Evolutionary conservation across 371 early-diverging fungal genomes (phyloP), one percentile per base, ranked within the genome.

Genomic region (Mucor racemosus): DNA sequence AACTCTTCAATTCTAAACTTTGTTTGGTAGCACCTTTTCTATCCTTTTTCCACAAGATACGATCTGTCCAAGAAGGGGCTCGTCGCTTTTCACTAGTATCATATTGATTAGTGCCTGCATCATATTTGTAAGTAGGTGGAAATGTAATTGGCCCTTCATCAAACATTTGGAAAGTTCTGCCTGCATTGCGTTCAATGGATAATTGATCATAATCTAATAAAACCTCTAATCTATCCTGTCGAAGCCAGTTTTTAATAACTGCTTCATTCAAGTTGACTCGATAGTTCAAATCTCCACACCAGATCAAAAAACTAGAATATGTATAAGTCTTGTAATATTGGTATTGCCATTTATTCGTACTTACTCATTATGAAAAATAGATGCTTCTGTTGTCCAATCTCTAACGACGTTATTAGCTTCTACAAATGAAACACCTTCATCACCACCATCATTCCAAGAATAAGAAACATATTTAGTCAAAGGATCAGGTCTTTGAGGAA

Each of bases 211-310:
- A 86, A 15, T 86, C 89, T 17, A 89, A 64, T 38, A 93, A 70
- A 0, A 75, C 35, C 26, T 83, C 82, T 19, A 84, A 72, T 50
- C 89, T 72, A 3, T 82, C 80, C n/a, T 84, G 77, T 39, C 75
- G 77, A 9, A 95, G 53, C 7, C 83, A 73, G 9, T 75, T 70
- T 57, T 81, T 82, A 58, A 92, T 79, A 34, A 88, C 82, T 8
- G 83, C 78, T 35, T 86, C 85, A 5, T 85, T 76, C 0, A 95
- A 64, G 3, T 85, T 85, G 31, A 98, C 79, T 5, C 99, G 88
- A 75, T 97, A 97, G 68, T 98, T 98, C 66, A 98, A 76, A 73
- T 98, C 99, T 14, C 99, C 99, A 38, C 95, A 71, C 95, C 96
- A 98, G 53, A 98, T 77, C 33, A 97, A 70, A 69, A 92, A 88